These are phyloP conservation scores for Ormosia emarginata DNA, from an alignment of 306 rosid species.

Conservation along the genomic window DNA sequence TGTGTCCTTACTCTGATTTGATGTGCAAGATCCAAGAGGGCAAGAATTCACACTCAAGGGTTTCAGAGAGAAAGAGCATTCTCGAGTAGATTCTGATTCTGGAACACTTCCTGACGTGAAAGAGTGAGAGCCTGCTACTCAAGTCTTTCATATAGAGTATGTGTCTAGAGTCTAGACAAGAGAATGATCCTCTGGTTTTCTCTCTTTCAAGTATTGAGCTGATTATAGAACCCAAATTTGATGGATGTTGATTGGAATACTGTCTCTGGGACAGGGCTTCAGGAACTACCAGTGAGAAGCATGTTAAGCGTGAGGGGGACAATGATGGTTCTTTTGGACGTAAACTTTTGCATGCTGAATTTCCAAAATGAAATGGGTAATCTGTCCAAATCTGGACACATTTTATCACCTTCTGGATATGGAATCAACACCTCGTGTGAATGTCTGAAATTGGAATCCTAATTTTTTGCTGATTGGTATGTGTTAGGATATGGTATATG, in stretches of 20 bases:
- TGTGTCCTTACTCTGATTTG: slow-evolving; percentile 55
- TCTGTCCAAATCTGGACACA: slow-evolving; percentile 30
- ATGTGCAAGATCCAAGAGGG: slow-evolving; percentile 34
- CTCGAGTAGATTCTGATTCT: slow-evolving; percentile 39
- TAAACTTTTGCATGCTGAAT: slow-evolving; percentile 24
- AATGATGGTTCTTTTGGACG: slow-evolving; percentile 36
- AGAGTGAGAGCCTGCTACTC: slow-evolving; percentile 47
- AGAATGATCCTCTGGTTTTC: slow-evolving; percentile 54
- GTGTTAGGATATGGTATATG: no score
- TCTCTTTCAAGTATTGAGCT: slow-evolving; percentile 59
- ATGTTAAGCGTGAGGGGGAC: slow-evolving; percentile 55
- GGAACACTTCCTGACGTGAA: slow-evolving; percentile 30
- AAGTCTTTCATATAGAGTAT: slow-evolving; percentile 44
- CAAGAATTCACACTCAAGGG: slow-evolving; percentile 25
- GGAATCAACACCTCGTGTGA: no score
- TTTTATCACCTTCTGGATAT: slow-evolving; percentile 29
- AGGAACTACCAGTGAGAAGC: slow-evolving; percentile 52
- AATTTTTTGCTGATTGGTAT: no score
- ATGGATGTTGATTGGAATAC: slow-evolving; percentile 44
- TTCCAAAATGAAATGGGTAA: slow-evolving; percentile 18
- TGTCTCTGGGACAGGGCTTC: slow-evolving; percentile 47
- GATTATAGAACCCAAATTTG: slow-evolving; percentile 45
- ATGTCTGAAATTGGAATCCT: no score
- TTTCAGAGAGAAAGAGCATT: slow-evolving; percentile 41
- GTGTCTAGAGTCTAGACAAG: slow-evolving; percentile 41